Evolutionary conservation across 2,329 filamentous ascomycete species (phyloP).

Genomic region (Penicillium sp.): DNA sequence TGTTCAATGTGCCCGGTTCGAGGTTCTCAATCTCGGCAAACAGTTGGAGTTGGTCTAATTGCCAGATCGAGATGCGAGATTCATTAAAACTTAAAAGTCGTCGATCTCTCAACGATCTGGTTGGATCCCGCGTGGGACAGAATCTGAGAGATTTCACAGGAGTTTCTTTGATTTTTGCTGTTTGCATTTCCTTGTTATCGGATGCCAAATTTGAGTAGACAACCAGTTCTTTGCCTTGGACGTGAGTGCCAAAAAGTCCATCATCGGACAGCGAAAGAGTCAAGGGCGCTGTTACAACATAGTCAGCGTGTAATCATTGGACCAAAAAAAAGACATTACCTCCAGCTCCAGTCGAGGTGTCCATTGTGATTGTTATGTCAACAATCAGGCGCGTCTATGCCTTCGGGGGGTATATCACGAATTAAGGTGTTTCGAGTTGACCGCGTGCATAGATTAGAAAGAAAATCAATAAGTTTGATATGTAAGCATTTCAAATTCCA

Average conservation of each 20-base stretch:
- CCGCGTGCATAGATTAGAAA: background rate
- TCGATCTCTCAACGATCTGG: constrained; percentile 16
- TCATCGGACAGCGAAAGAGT: constrained; percentile 35
- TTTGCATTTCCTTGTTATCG: constrained; percentile 36
- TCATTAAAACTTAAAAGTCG: constrained; percentile 41
- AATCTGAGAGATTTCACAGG: constrained; percentile 37
- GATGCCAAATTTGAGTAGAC: constrained; percentile 36
- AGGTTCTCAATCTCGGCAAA: constrained; percentile 47
- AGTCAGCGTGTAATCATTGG: constrained; percentile 5
- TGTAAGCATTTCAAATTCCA: background rate
- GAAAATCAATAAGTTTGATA: no score
- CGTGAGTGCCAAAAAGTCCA: constrained; percentile 33
- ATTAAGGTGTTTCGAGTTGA: background rate
- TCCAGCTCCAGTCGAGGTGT: constrained; percentile 28
- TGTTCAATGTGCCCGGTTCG: constrained; percentile 39
- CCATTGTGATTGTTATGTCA: constrained; percentile 30
- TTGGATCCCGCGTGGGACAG: constrained; percentile 17
- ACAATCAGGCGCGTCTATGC: constrained; percentile 4
- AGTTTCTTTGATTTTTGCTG: constrained; percentile 38
- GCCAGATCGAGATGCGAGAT: constrained; percentile 41
- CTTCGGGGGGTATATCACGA: background rate
- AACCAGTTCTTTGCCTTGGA: constrained; percentile 37
- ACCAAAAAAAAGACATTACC: constrained; percentile 21
- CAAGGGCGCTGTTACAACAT: constrained; percentile 14
- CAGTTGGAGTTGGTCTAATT: constrained; percentile 40